Conservation (phyloP, 257 asterid genomes). For the Solanum commersonii region DNA sequence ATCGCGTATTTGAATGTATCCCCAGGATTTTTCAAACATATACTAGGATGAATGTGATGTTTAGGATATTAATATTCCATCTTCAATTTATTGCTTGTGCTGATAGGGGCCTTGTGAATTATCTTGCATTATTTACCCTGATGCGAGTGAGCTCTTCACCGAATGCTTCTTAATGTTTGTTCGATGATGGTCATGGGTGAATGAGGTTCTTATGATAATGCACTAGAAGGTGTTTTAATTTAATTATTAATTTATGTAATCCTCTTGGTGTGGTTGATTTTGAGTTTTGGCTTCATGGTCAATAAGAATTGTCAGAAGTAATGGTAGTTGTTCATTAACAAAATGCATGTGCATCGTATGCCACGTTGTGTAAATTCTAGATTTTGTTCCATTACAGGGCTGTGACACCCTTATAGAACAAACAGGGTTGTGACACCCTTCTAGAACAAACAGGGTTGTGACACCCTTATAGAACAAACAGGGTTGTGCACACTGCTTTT, state of each 20-base stretch:
- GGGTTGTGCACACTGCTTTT: neutral
- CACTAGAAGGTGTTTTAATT: neutral
- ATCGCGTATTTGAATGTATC: neutral
- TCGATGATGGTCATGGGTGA: neutral
- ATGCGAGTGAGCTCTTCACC: neutral
- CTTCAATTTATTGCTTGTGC: neutral
- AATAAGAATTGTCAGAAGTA: neutral
- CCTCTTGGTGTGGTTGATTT: neutral
- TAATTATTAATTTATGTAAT: neutral
- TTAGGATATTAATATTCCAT: neutral
- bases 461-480: neutral
- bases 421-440: neutral
- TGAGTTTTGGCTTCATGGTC: neutral
- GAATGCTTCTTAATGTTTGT: neutral
- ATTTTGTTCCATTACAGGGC: neutral
- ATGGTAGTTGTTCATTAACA: neutral
- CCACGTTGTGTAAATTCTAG: neutral
- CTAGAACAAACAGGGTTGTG: neutral
- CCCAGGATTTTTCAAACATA: neutral
- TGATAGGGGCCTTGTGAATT: neutral
- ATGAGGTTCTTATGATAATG: neutral
- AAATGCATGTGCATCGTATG: neutral
- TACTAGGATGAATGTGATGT: neutral
- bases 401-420: neutral
- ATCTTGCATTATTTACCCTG: neutral